A percentile compares a stretch with the other conserved stretches of the same genome.
phyloP scores from a whole-genome alignment of 768 basidiomycete genomes.

The Pleurotus pulmonarius region DNA sequence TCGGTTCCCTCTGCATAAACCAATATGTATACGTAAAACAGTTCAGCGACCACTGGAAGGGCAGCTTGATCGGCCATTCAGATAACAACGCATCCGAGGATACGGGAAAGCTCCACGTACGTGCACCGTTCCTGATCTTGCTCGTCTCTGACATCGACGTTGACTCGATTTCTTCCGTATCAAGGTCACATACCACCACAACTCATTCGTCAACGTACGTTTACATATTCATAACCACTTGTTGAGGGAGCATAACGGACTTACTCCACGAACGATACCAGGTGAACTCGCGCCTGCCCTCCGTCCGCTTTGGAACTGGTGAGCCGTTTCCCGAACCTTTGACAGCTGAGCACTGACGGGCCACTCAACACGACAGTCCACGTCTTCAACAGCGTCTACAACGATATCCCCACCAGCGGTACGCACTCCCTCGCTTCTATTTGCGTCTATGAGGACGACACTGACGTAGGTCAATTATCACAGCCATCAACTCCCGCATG shows the following conservation, averaged over 20 bases:
- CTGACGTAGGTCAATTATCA: no score
- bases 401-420: neutral
- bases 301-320: neutral
- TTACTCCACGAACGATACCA: neutral
- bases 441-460: neutral
- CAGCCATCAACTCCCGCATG: slow-evolving; percentile 2
- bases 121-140: neutral
- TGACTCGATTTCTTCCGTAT: no score
- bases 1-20: neutral
- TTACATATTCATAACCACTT: neutral
- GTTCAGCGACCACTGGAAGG: slow-evolving; percentile 39
- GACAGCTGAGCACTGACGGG: no score
- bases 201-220: neutral
- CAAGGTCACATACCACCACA: slow-evolving; percentile 4
- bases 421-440: neutral
- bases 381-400: slow-evolving; percentile 4
- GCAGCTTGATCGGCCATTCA: slow-evolving; percentile 39
- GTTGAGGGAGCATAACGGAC: neutral
- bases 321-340: neutral
- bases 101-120: slow-evolving; percentile 1
- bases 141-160: neutral
- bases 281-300: slow-evolving; percentile 4
- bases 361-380: neutral
- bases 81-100: slow-evolving; percentile 37
- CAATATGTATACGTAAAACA: neutral